phyloP scores from a whole-genome alignment of 2,329 filamentous ascomycete genomes.

The Stylonectria norvegica region DNA sequence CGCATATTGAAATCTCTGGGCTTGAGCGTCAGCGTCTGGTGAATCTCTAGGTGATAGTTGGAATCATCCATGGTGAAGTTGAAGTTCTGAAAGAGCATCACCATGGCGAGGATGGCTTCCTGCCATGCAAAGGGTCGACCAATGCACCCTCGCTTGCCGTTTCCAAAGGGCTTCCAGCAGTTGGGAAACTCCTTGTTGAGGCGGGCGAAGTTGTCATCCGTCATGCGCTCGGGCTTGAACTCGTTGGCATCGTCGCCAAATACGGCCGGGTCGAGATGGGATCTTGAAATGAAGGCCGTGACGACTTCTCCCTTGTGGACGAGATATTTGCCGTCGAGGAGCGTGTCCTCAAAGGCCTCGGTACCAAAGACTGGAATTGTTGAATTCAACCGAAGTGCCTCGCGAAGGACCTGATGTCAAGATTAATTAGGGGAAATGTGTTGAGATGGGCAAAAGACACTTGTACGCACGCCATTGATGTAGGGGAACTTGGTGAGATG shows the following conservation, averaged over 20 bases:
- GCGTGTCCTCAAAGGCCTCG: slow-evolving; percentile 48
- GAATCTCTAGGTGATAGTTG: slow-evolving; percentile 53
- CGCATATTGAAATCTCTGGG: slow-evolving; percentile 62
- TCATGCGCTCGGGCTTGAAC: slow-evolving; percentile 70
- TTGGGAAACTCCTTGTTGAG: slow-evolving; percentile 59
- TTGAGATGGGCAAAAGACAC: neutral
- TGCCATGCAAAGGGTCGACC: slow-evolving; percentile 74
- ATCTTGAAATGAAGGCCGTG: slow-evolving; percentile 46
- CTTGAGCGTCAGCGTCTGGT: slow-evolving; percentile 59
- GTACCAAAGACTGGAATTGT: slow-evolving; percentile 58
- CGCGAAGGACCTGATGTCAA: slow-evolving; percentile 49
- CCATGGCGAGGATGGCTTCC: slow-evolving; percentile 60
- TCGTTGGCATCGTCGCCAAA: slow-evolving; percentile 63
- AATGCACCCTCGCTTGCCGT: slow-evolving; percentile 67
- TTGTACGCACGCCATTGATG: slow-evolving; percentile 53
- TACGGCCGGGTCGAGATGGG: slow-evolving; percentile 61
- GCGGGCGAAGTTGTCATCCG: slow-evolving; percentile 62
- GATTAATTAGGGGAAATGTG: neutral
- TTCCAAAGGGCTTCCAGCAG: slow-evolving; percentile 72
- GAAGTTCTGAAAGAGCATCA: slow-evolving; percentile 68
- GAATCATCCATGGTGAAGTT: slow-evolving; percentile 62
- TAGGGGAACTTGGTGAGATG: slow-evolving; percentile 65
- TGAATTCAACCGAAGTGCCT: slow-evolving; percentile 61
- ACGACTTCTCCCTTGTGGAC: slow-evolving; percentile 52
- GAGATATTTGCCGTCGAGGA: slow-evolving; percentile 60